These are phyloP conservation scores for Colletotrichum sp. DNA, from an alignment of 2,329 filamentous ascomycete species.

Conservation along the genomic window DNA sequence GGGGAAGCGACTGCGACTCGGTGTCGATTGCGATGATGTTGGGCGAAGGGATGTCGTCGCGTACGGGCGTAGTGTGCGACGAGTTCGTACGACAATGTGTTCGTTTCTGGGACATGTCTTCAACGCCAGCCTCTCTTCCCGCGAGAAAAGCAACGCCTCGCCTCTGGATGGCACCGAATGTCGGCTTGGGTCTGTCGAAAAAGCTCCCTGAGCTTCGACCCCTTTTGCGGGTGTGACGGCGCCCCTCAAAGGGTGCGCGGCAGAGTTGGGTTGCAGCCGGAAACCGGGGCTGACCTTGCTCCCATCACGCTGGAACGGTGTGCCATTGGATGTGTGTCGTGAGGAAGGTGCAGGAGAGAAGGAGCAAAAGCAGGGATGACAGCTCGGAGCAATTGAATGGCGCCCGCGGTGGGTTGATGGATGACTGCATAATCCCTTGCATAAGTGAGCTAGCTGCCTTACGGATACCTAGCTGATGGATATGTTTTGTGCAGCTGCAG, in stretches of 20 bases:
- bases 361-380: not conserved
- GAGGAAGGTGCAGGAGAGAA: not conserved
- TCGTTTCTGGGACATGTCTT: not conserved
- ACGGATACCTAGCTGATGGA: not conserved
- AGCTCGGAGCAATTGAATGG: conserved; percentile 7
- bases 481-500: not conserved
- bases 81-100: not conserved
- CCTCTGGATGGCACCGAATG: not conserved
- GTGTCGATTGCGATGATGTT: not conserved
- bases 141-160: not conserved
- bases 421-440: not conserved
- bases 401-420: not conserved
- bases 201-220: not conserved
- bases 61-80: not conserved
- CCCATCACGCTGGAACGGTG: conserved; percentile 1
- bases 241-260: not conserved
- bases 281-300: not conserved
- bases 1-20: not conserved
- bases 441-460: not conserved
- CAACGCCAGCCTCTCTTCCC: not conserved
- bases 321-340: not conserved
- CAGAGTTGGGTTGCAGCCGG: conserved; percentile 11
- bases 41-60: not conserved
- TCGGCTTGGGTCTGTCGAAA: not conserved
- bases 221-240: conserved; percentile 2